These are phyloP conservation scores for Solanum arcanum DNA, from an alignment of 257 asterid species.

Conservation along the genomic window DNA sequence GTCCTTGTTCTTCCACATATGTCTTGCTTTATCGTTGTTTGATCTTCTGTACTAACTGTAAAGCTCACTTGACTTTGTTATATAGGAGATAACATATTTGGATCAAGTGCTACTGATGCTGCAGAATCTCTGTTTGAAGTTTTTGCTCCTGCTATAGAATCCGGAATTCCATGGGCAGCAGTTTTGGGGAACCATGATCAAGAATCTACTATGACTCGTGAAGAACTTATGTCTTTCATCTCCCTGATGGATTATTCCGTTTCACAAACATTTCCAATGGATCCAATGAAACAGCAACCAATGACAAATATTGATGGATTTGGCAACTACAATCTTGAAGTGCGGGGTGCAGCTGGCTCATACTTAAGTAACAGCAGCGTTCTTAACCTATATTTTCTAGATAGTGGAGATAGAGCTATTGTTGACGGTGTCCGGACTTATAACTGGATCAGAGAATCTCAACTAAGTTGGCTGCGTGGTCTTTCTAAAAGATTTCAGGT, in stretches of 20 bases:
- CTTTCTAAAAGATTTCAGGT: constrained; percentile 49
- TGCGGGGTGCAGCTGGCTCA: constrained; percentile 75
- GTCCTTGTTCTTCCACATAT: not conserved
- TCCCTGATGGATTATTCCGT: constrained; percentile 91
- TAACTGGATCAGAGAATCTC: constrained; percentile 93
- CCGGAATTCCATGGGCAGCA: constrained; percentile 88
- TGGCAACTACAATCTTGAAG: constrained; percentile 73
- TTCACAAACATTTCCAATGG: constrained; percentile 60
- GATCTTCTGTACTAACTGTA: not conserved
- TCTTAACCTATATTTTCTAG: constrained; percentile 76
- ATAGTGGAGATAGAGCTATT: constrained; percentile 81
- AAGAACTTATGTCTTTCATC: constrained; percentile 77
- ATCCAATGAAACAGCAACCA: constrained; percentile 11
- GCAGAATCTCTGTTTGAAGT: constrained; percentile 80
- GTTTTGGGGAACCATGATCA: constrained; percentile 94
- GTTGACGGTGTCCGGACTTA: constrained; percentile 67
- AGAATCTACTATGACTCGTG: constrained; percentile 90
- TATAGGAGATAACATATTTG: constrained; percentile 91
- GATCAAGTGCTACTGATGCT: constrained; percentile 75
- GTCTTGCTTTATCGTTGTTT: not conserved
- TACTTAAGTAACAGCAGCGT: constrained; percentile 48
- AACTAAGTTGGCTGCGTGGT: constrained; percentile 67
- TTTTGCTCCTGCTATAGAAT: constrained; percentile 56
- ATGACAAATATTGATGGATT: constrained; percentile 52
- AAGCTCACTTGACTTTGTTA: not conserved